phyloP scores from a whole-genome alignment of 257 asterid species.

The Scutellaria barbata region DNA sequence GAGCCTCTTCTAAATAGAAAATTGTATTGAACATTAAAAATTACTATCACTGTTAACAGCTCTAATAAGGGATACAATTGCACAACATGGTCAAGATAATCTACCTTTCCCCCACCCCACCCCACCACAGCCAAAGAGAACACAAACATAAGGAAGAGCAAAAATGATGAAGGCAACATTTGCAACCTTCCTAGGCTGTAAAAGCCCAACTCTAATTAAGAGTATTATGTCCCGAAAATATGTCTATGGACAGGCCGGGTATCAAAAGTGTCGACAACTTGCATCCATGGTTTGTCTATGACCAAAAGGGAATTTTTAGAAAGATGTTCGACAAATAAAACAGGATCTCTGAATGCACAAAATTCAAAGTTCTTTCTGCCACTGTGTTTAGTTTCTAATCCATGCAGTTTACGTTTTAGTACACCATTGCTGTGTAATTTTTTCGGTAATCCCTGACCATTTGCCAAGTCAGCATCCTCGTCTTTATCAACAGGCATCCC shows the following conservation, averaged over 20 bases:
- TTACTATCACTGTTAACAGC: constrained; percentile 44
- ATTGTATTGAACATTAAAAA: constrained; percentile 37
- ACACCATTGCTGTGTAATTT: constrained; percentile 58
- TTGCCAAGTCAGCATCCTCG: constrained; percentile 47
- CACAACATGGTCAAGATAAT: constrained; percentile 57
- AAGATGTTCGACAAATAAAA: constrained; percentile 88
- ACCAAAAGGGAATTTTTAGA: constrained; percentile 78
- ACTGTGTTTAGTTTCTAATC: constrained; percentile 51
- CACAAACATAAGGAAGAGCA: constrained; percentile 36
- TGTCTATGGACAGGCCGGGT: constrained; percentile 90
- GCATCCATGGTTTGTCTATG: constrained; percentile 90
- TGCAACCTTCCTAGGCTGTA: constrained; percentile 38
- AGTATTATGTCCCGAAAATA: constrained; percentile 70
- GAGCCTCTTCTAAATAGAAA: constrained; percentile 12
- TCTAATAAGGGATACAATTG: constrained; percentile 55
- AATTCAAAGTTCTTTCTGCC: constrained; percentile 73
- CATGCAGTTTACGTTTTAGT: constrained; percentile 65
- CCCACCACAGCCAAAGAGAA: background rate
- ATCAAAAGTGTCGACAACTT: constrained; percentile 73
- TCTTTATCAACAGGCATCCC: constrained; percentile 75
- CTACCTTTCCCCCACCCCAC: background rate
- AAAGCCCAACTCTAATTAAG: constrained; percentile 28
- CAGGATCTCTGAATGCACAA: constrained; percentile 72
- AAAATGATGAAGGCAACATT: constrained; percentile 42
- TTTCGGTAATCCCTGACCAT: constrained; percentile 44